phyloP scores from a whole-genome alignment of 192 early-diverging fungal species.

The Linderina pennispora region DNA sequence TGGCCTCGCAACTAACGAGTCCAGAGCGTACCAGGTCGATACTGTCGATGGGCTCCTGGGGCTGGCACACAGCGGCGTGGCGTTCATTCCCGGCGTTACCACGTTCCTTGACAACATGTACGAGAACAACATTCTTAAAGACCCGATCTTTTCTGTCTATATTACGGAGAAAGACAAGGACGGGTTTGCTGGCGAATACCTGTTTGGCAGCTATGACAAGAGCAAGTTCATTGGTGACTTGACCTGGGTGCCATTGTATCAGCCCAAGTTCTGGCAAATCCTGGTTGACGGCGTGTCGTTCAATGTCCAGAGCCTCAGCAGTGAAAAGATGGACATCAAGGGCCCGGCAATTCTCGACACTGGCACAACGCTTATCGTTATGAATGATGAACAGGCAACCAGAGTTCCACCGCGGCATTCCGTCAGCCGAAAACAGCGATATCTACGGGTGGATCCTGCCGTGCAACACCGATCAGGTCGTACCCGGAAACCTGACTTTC shows the following conservation, averaged over 20 bases:
- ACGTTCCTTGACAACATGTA: slow-evolving; percentile 51
- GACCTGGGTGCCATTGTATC: slow-evolving; percentile 48
- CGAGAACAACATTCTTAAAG: slow-evolving; percentile 48
- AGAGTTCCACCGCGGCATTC: slow-evolving; percentile 50
- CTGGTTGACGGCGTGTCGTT: slow-evolving; percentile 43
- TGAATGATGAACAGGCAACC: slow-evolving; percentile 50
- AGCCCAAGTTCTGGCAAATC: slow-evolving; percentile 53
- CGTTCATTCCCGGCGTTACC: slow-evolving; percentile 46
- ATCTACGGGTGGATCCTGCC: slow-evolving; percentile 49
- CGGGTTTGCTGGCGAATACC: slow-evolving; percentile 50
- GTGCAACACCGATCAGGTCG: slow-evolving; percentile 40
- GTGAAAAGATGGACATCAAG: slow-evolving; percentile 31
- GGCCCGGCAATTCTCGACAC: slow-evolving; percentile 56
- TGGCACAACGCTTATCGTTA: slow-evolving; percentile 58
- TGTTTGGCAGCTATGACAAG: slow-evolving; percentile 54
- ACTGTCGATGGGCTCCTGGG: slow-evolving; percentile 64
- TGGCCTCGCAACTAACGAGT: slow-evolving; percentile 56
- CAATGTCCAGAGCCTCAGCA: slow-evolving; percentile 22
- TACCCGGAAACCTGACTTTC: slow-evolving; percentile 40
- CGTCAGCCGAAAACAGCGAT: slow-evolving; percentile 38
- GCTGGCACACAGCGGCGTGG: slow-evolving; percentile 52
- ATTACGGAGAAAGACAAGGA: slow-evolving; percentile 47
- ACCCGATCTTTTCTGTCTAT: slow-evolving; percentile 68
- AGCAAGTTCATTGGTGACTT: slow-evolving; percentile 47
- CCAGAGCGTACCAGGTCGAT: slow-evolving; percentile 49